These are phyloP conservation scores for Hanseniaspora mollemarum DNA, from an alignment of 805 yeast genomes.

Conservation along the genomic window DNA sequence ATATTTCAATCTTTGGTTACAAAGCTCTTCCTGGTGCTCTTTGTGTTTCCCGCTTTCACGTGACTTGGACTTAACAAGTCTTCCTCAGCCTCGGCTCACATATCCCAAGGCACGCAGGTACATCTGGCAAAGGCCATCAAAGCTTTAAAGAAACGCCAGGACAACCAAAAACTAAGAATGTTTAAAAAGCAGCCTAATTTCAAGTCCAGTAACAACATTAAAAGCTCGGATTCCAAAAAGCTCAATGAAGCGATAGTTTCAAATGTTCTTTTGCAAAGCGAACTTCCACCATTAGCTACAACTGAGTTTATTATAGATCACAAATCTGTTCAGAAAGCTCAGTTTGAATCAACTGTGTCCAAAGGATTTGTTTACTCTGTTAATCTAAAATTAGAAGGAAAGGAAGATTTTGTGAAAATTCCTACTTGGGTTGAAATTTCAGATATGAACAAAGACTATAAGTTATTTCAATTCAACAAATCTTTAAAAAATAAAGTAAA, in stretches of 20 bases:
- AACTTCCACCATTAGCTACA: neutral
- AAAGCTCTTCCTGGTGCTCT: too few species aligned
- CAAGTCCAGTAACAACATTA: constrained; percentile 68
- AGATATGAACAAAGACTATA: constrained; percentile 6
- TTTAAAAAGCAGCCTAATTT: constrained; percentile 35
- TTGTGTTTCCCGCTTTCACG: too few species aligned
- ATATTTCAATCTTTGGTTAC: too few species aligned
- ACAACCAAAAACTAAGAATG: constrained; percentile 19
- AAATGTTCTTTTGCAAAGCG: constrained; percentile 1
- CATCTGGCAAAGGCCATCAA: too few species aligned
- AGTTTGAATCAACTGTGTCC: constrained; percentile 43
- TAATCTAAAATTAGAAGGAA: neutral
- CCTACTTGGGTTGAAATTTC: constrained; percentile 59
- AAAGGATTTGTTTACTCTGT: constrained; percentile 54
- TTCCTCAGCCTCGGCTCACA: too few species aligned
- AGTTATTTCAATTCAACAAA: constrained; percentile 6
- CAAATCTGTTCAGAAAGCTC: constrained; percentile 44
- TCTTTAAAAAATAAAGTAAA: constrained; percentile 20
- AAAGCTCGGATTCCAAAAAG: constrained; percentile 59
- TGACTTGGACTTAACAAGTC: too few species aligned
- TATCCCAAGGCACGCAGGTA: too few species aligned
- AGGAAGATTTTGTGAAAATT: constrained; percentile 37
- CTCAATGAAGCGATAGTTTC: constrained; percentile 21
- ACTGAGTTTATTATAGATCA: constrained; percentile 36
- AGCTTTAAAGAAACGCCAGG: too few species aligned